Percentiles rank a stretch among this genome's conserved stretches.
Conservation (phyloP, 495 filamentous ascomycete species). For the Penicillium mononematosum region DNA sequence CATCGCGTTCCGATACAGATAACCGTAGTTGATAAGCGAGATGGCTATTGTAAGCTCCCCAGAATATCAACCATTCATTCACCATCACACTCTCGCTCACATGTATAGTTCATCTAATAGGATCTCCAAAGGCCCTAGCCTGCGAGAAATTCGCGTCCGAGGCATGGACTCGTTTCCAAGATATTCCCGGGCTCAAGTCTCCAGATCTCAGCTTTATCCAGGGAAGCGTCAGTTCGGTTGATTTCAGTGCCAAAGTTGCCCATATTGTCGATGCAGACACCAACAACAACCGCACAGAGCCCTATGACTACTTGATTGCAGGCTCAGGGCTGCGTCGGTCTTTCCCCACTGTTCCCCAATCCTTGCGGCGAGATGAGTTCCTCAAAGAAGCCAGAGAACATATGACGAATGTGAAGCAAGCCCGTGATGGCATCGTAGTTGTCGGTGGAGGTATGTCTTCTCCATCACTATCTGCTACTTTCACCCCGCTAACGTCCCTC, state of each 20-base stretch:
- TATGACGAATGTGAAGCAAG: conserved; percentile 25
- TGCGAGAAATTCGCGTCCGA: conserved; percentile 53
- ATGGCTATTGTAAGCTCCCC: conserved; percentile 62
- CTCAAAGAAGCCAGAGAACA: conserved; percentile 50
- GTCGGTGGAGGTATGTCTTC: conserved; percentile 49
- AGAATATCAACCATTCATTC: not conserved
- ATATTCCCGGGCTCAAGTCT: conserved; percentile 57
- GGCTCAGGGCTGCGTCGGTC: conserved; percentile 58
- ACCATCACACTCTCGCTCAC: conserved; percentile 2
- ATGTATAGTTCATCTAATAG: conserved; percentile 57
- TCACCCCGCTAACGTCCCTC: not conserved
- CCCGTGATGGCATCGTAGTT: conserved; percentile 52
- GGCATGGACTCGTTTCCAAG: conserved; percentile 60
- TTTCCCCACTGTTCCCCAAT: conserved; percentile 63
- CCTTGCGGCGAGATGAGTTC: conserved; percentile 52
- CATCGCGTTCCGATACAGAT: conserved; percentile 54
- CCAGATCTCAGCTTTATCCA: conserved; percentile 54
- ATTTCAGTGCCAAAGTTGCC: conserved; percentile 52
- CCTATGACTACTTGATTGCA: conserved; percentile 66
- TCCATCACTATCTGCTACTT: conserved; percentile 26
- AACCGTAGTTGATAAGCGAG: conserved; percentile 66
- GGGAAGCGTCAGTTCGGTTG: conserved; percentile 54
- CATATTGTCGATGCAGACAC: conserved; percentile 37
- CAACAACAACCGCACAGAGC: conserved; percentile 26
- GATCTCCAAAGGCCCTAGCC: conserved; percentile 60